phyloP scores from a whole-genome alignment of 2,329 filamentous ascomycete genomes.

The Herpomyces periplanetae region DNA sequence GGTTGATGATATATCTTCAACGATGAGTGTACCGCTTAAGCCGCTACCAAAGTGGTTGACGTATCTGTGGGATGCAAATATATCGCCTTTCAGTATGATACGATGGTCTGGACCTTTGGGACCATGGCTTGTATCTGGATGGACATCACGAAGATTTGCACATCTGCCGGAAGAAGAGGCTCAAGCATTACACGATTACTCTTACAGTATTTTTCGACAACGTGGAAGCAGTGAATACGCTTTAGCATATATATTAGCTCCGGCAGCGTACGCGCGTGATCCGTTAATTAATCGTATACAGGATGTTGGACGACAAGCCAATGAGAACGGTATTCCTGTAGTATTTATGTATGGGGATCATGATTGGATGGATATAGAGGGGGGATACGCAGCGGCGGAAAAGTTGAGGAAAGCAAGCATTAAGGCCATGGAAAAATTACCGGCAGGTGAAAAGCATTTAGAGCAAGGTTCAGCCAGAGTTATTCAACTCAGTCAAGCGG shows the following conservation, averaged over 20 bases:
- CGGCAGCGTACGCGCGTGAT: conserved; percentile 57
- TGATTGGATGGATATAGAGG: conserved; percentile 91
- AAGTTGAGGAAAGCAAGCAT: conserved; percentile 28
- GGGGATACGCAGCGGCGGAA: conserved; percentile 38
- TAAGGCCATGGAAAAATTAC: conserved; percentile 18
- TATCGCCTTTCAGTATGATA: conserved; percentile 70
- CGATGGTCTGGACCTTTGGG: conserved; percentile 60
- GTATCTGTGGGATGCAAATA: conserved; percentile 85
- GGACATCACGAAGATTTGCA: conserved; percentile 69
- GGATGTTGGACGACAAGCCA: conserved; percentile 33
- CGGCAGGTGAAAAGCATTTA: conserved; percentile 20
- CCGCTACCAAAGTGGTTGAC: conserved; percentile 49
- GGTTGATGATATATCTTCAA: too few relatives aligned
- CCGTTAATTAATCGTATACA: conserved; percentile 62
- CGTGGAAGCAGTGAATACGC: conserved; percentile 76
- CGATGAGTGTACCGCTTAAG: conserved; percentile 12
- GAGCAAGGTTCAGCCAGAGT: conserved; percentile 59
- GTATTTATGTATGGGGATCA: conserved; percentile 88
- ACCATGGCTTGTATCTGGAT: conserved; percentile 63
- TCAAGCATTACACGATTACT: conserved; percentile 56
- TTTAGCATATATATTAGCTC: conserved; percentile 60
- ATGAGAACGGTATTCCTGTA: conserved; percentile 32
- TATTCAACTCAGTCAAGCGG: conserved; percentile 27
- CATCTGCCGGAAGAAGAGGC: conserved; percentile 45
- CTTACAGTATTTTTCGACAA: conserved; percentile 72